A percentile compares a stretch with the other conserved stretches of the same genome.
Evolutionary conservation across 148 eudicot genomes (phyloP).

Genomic region (Diospyros kaki): DNA sequence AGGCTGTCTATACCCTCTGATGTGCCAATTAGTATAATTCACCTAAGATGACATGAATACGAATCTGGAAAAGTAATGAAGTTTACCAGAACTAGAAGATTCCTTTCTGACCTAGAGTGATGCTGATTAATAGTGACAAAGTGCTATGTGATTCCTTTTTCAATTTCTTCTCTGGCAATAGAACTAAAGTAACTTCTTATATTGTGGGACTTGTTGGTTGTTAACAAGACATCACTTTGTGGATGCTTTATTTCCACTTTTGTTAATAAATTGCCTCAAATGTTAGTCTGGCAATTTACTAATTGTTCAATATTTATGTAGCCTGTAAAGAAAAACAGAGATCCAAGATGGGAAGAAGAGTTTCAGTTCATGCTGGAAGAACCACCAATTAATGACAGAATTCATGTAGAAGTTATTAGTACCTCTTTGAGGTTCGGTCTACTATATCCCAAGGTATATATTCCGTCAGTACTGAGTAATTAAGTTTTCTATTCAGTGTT

Average conservation of each 20-base stretch:
- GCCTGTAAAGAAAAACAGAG: constrained; percentile 60
- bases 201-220: background rate
- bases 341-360: constrained; percentile 68
- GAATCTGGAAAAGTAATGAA: background rate
- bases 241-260: background rate
- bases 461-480: background rate
- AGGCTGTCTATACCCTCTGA: background rate
- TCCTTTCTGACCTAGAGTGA: background rate
- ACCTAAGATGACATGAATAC: background rate
- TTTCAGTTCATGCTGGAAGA: constrained; percentile 56
- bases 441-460: constrained; percentile 57
- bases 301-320: constrained; percentile 16
- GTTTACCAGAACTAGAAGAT: background rate
- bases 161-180: no score
- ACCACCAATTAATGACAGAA: constrained; percentile 55
- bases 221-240: background rate
- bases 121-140: background rate
- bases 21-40: background rate
- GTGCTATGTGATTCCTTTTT: background rate
- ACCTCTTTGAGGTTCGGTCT: constrained; percentile 43
- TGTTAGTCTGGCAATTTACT: background rate
- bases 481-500: background rate
- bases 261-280: background rate
- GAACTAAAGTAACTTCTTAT: no score
- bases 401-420: constrained; percentile 59